Evolutionary conservation across 1,284 basidiomycete genomes (phyloP), one percentile per base, ranked within the genome.

Genomic region (Cutaneotrichosporon dermatis): DNA sequence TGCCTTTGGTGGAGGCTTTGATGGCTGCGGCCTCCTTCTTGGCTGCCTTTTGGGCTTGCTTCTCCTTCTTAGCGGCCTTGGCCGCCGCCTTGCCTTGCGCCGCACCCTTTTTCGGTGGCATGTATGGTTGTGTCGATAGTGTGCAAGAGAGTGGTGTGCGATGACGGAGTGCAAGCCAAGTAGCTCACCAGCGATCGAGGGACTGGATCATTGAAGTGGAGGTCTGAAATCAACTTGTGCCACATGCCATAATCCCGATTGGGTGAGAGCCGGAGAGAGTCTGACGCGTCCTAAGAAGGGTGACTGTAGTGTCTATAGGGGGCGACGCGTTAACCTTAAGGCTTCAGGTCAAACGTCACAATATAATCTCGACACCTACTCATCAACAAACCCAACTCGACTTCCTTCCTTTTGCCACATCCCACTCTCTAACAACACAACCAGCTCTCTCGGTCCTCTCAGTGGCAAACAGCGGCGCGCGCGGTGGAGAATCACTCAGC

Each of bases 21-120:
- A 69, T 55, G 11, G 64, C 66, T 69, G 87, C 89, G 65, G 84
- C 84, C 70, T 86, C 86, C 65, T 87, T 88, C 51, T 83, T 83
- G 57, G 87, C 85, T 4, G 82, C 70, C 55, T 75, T 76, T 39
- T 69, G 65, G 4, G 61, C 70, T 53, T 72, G 82, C 66, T 88
- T 90, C 2, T 82, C 83, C 69, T 90, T 91, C 74, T 90, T 90
- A 0, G 82, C 83, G 0, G 84, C 84, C 70, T 88, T 89, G 4
- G 83, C 80, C 0, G 81, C 75, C 0, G 80, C 70, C 65, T 86
- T 87, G n/a, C 61, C 59, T 4, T 58, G 45, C 4, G 16, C 25
- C 4, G 37, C 53, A 4, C 49, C 51, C 51, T 70, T 70, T 48
- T 64, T 66, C 4, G 60, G 57, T 3, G 56, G 63, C 68, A 68